Evolutionary conservation across 192 early-diverging fungal genomes (phyloP).

Genomic region (Coemansia sp.): DNA sequence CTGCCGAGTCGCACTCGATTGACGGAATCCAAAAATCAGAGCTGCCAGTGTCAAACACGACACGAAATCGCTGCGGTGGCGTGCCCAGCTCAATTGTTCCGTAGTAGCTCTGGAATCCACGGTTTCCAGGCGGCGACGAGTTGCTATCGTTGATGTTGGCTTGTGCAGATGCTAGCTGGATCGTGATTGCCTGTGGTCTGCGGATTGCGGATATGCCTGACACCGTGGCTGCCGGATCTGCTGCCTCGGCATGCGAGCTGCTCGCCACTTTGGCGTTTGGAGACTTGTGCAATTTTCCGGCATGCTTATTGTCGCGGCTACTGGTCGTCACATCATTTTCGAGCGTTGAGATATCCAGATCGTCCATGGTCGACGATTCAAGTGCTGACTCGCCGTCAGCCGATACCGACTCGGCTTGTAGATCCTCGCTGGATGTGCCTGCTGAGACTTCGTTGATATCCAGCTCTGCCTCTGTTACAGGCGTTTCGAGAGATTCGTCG

Average conservation of each 20-base stretch:
- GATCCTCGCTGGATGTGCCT: slow-evolving; percentile 3
- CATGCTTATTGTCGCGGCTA: neutral
- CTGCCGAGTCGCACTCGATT: slow-evolving; percentile 45
- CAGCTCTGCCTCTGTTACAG: slow-evolving; percentile 3
- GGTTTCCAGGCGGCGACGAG: slow-evolving; percentile 28
- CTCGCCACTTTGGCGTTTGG: no score
- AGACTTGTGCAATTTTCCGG: no score
- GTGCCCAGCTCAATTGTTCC: slow-evolving; percentile 51
- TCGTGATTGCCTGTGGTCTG: slow-evolving; percentile 14
- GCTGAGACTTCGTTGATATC: slow-evolving; percentile 10
- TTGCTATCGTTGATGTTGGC: slow-evolving; percentile 33
- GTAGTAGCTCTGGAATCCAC: slow-evolving; percentile 49
- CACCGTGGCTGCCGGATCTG: neutral
- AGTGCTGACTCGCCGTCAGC: neutral
- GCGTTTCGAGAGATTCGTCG: neutral
- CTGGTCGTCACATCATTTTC: neutral
- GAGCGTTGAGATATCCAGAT: neutral
- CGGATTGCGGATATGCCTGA: neutral
- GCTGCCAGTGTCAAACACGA: slow-evolving; percentile 61
- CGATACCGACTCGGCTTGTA: neutral
- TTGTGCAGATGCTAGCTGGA: slow-evolving; percentile 32
- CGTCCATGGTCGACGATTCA: neutral
- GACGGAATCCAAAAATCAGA: slow-evolving; percentile 60
- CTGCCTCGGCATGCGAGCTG: no score
- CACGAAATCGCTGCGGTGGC: slow-evolving; percentile 53